Evolutionary conservation across 345 rosid species (phyloP).

Genomic region (Corchorus capsularis): DNA sequence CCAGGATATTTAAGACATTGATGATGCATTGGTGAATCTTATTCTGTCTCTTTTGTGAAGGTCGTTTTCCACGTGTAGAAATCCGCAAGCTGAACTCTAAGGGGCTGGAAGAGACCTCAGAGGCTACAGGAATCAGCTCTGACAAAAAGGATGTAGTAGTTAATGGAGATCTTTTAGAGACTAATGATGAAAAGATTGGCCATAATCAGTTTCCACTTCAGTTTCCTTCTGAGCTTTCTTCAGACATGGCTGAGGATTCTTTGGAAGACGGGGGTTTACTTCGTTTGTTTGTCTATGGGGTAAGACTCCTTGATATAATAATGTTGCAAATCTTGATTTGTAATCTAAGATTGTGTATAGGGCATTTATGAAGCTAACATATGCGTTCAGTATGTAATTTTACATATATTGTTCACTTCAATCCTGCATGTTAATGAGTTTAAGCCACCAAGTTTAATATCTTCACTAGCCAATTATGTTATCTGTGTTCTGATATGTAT

Average conservation of each 20-base stretch:
- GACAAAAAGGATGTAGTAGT: constrained; percentile 34
- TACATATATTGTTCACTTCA: not conserved
- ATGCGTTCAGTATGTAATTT: not conserved
- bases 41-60: constrained; percentile 39
- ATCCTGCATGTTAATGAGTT: not conserved
- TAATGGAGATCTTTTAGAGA: constrained; percentile 34
- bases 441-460: not conserved
- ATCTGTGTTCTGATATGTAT: not conserved
- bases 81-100: constrained; percentile 57
- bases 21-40: not conserved
- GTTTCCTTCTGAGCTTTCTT: constrained; percentile 34
- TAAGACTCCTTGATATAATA: constrained; percentile 35
- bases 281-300: constrained; percentile 72
- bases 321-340: constrained; percentile 10
- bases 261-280: constrained; percentile 34
- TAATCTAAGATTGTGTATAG: not conserved
- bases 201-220: constrained; percentile 35
- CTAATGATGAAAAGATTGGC: constrained; percentile 31
- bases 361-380: not conserved
- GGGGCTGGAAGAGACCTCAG: constrained; percentile 34
- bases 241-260: constrained; percentile 35
- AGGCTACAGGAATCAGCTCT: constrained; percentile 27
- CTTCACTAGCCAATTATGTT: not conserved
- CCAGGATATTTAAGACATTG: not conserved
- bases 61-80: constrained; percentile 63